Conservation (phyloP, 257 asterid species). For the Solanum tacnaense region DNA sequence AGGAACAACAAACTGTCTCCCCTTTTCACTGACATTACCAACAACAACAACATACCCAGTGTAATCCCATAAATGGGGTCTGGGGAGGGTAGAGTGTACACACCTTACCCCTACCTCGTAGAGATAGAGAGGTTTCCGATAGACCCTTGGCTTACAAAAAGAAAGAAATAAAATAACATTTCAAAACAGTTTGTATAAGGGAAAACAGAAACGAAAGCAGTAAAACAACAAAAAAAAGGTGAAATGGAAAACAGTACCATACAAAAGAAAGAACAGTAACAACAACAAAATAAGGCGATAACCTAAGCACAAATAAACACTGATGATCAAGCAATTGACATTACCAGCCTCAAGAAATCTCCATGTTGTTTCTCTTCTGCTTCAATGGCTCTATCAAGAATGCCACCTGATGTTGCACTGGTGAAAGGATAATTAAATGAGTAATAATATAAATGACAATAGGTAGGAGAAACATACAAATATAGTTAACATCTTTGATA, state of each 20-base stretch:
- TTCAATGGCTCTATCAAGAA: slow-evolving; percentile 82
- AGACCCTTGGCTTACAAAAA: not conserved
- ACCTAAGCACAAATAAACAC: not conserved
- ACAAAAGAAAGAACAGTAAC: not conserved
- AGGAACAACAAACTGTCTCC: not conserved
- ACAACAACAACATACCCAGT: not conserved
- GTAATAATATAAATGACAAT: not conserved
- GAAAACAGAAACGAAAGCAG: not conserved
- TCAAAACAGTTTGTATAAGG: not conserved
- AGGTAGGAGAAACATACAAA: not conserved
- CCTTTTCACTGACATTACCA: slow-evolving; percentile 26
- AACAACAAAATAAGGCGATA: not conserved
- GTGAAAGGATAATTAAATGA: not conserved
- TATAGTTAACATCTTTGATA: not conserved
- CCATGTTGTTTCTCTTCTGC: slow-evolving; percentile 79
- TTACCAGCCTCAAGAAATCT: slow-evolving; percentile 73
- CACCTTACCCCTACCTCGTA: not conserved
- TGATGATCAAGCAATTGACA: not conserved
- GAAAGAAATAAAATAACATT: too few relatives aligned
- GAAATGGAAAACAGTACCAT: not conserved
- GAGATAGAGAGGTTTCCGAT: not conserved
- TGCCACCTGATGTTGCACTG: slow-evolving; percentile 84
- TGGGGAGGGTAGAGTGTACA: not conserved
- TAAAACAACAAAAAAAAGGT: not conserved
- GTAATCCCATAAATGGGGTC: not conserved